These are phyloP conservation scores for Fomes fomentarius DNA, from an alignment of 1,284 basidiomycete species.

Conservation along the genomic window DNA sequence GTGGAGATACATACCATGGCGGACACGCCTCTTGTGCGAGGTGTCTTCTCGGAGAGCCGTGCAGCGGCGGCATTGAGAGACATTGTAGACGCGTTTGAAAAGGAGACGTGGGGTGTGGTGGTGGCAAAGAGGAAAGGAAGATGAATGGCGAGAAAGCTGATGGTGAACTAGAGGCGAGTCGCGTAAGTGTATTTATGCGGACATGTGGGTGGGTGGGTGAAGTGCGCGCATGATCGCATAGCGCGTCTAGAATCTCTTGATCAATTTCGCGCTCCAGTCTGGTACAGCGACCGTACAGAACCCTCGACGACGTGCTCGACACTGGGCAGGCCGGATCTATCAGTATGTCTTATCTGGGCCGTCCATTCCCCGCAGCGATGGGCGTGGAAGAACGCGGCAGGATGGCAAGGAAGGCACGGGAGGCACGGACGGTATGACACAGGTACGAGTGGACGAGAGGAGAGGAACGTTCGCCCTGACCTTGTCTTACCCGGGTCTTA, in stretches of 20 bases:
- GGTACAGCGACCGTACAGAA: too few species aligned
- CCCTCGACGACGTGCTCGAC: too few species aligned
- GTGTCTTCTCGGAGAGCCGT: constrained; percentile 25
- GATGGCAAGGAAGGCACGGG: too few species aligned
- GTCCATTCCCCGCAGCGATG: too few species aligned
- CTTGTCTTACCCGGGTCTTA: too few species aligned
- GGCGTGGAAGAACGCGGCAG: too few species aligned
- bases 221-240: too few species aligned
- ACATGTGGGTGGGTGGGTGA: neutral
- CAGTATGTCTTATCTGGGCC: too few species aligned
- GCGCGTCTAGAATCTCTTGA: too few species aligned
- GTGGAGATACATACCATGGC: constrained; percentile 30
- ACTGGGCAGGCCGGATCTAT: too few species aligned
- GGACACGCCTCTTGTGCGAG: constrained; percentile 35
- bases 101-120: neutral
- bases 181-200: neutral
- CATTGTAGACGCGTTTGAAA: constrained; percentile 5
- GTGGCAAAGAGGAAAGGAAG: neutral
- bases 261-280: too few species aligned
- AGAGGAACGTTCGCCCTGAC: neutral
- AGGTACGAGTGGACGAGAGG: neutral
- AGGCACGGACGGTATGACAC: neutral
- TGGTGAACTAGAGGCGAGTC: neutral
- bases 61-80: constrained; percentile 15
- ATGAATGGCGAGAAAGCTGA: neutral